Percentiles rank a stretch among this genome's conserved stretches.
phyloP scores from a whole-genome alignment of 148 eudicot genomes.

The Linanthus parryae region DNA sequence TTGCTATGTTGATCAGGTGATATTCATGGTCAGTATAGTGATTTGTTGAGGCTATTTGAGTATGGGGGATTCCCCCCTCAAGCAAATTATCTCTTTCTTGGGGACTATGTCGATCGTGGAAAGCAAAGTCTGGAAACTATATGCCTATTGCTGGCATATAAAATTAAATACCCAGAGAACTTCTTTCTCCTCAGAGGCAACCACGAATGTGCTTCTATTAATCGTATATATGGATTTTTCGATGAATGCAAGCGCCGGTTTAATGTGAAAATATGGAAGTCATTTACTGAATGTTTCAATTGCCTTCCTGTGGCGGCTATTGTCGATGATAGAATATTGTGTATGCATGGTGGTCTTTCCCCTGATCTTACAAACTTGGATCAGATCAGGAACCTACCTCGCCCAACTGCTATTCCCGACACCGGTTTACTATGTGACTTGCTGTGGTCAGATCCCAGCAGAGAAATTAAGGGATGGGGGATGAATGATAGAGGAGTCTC shows the following conservation, averaged over 20 bases:
- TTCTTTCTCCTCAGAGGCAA: slow-evolving; percentile 43
- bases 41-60: slow-evolving; percentile 45
- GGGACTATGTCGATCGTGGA: slow-evolving; percentile 36
- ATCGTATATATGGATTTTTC: slow-evolving; percentile 44
- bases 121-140: slow-evolving; percentile 21
- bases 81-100: slow-evolving; percentile 42
- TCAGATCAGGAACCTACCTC: slow-evolving; percentile 36
- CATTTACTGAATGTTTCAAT: slow-evolving; percentile 43
- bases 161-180: slow-evolving; percentile 42
- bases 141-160: slow-evolving; percentile 44
- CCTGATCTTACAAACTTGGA: slow-evolving; percentile 39
- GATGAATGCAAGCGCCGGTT: slow-evolving; percentile 47
- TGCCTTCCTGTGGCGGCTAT: slow-evolving; percentile 48
- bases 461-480: slow-evolving; percentile 46
- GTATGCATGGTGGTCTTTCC: slow-evolving; percentile 56
- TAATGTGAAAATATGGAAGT: slow-evolving; percentile 38
- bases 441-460: slow-evolving; percentile 48
- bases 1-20: no score
- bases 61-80: slow-evolving; percentile 46
- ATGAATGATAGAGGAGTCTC: slow-evolving; percentile 52
- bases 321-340: slow-evolving; percentile 43
- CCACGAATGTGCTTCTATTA: slow-evolving; percentile 52
- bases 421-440: slow-evolving; percentile 37
- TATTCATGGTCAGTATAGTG: slow-evolving; percentile 49
- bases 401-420: slow-evolving; percentile 46